Percentiles rank a stretch among this genome's conserved stretches.
phyloP scores from a whole-genome alignment of 2,329 filamentous ascomycete species.

The Emmonsiellopsis sp. region DNA sequence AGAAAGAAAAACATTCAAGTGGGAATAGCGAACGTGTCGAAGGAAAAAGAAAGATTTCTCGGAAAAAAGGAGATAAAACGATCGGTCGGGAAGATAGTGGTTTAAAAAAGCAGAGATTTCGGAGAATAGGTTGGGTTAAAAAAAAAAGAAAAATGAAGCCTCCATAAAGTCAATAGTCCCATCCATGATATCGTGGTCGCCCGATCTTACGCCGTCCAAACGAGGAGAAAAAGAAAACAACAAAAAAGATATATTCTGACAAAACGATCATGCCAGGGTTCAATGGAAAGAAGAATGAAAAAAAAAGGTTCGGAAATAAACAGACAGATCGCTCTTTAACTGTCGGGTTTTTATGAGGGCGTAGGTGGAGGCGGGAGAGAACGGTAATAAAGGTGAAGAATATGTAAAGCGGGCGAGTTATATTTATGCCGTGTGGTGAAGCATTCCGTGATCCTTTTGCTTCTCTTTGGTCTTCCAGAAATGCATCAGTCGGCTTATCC shows the following conservation, averaged over 20 bases:
- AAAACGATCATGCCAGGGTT: no score
- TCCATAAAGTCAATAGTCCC: constrained; percentile 10
- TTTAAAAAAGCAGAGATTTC: no score
- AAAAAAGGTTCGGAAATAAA: constrained; percentile 1
- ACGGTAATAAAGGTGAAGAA: not conserved
- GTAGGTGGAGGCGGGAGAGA: not conserved
- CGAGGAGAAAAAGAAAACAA: constrained; percentile 2
- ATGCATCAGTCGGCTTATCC: constrained; percentile 40
- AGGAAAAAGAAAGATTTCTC: no score
- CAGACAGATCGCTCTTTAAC: not conserved
- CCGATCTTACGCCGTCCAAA: constrained; percentile 6
- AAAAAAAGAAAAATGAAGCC: constrained; percentile 4
- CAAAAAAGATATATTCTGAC: no score
- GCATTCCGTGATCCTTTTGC: constrained; percentile 17
- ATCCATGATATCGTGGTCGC: constrained; percentile 12
- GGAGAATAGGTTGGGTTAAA: not conserved
- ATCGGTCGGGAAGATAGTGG: no score
- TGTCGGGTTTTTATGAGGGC: not conserved
- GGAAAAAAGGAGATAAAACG: no score
- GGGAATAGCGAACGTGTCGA: no score
- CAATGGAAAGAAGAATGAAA: not conserved
- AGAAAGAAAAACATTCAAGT: no score
- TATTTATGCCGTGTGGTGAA: not conserved
- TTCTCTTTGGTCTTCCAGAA: constrained; percentile 44
- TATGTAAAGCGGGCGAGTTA: no score